Conservation (phyloP, 148 eudicot genomes). For the Arbutus unedo region DNA sequence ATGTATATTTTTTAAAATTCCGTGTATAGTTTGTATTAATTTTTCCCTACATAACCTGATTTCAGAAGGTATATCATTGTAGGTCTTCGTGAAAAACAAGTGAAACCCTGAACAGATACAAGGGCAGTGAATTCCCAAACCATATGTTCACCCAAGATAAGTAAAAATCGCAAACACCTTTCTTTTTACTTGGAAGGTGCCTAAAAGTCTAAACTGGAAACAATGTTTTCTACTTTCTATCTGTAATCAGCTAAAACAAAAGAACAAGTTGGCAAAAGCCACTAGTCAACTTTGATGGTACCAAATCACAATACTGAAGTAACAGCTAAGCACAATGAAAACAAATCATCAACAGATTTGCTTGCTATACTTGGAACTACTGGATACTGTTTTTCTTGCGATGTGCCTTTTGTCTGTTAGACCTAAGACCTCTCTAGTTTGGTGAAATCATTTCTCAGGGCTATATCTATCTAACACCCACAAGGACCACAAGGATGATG, state of each 20-base stretch:
- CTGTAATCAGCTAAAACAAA: not conserved
- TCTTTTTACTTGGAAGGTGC: not conserved
- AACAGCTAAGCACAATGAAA: slow-evolving; percentile 3
- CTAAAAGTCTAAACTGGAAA: not conserved
- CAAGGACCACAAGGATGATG: not conserved
- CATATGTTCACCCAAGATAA: not conserved
- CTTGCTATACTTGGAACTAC: not conserved
- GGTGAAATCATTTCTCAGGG: not conserved
- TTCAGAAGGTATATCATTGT: not conserved
- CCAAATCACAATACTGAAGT: slow-evolving; percentile 6
- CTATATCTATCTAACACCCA: not conserved
- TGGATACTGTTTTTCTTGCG: not conserved
- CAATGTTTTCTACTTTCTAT: slow-evolving; percentile 4
- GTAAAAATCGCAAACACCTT: not conserved
- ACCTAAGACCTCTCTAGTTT: not conserved
- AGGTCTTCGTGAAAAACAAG: not conserved
- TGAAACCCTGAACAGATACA: not conserved
- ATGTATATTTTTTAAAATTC: no score
- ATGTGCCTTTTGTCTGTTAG: not conserved
- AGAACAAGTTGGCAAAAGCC: not conserved
- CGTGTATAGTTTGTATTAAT: no score
- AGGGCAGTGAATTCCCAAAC: slow-evolving; percentile 1
- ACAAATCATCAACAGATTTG: not conserved
- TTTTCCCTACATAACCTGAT: not conserved
- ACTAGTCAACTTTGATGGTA: not conserved